These are phyloP conservation scores for Pythium pyrilobum DNA, from an alignment of 352 stramenopile genomes.

Conservation along the genomic window DNA sequence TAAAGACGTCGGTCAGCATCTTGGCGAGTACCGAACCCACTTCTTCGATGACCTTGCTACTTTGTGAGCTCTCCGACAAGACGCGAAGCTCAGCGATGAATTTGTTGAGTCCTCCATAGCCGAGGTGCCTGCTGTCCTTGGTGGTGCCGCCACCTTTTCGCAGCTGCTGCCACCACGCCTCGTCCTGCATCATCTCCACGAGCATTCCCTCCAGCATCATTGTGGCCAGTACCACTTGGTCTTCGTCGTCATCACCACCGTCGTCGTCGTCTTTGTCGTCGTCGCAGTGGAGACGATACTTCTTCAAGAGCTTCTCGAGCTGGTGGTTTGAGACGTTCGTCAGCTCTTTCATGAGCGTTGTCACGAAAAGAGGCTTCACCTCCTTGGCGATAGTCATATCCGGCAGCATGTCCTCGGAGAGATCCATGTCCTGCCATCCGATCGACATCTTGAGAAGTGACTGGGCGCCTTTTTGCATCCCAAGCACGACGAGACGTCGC, in stretches of 20 bases:
- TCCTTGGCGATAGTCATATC: constrained; percentile 25
- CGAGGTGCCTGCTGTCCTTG: constrained; percentile 37
- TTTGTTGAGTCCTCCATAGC: constrained; percentile 58
- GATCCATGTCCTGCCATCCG: constrained; percentile 53
- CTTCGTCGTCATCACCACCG: constrained; percentile 11
- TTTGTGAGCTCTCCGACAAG: constrained; percentile 31
- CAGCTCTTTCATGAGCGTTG: constrained; percentile 47
- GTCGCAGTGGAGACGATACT: constrained; percentile 18
- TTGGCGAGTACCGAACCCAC: constrained; percentile 26
- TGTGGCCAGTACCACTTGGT: constrained; percentile 25
- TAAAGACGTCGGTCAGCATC: constrained; percentile 45
- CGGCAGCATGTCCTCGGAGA: constrained; percentile 43
- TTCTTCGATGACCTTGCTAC: constrained; percentile 30
- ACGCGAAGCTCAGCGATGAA: constrained; percentile 63
- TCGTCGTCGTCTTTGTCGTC: constrained; percentile 16
- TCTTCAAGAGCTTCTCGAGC: constrained; percentile 46
- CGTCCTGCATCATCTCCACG: constrained; percentile 51
- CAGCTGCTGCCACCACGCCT: constrained; percentile 54
- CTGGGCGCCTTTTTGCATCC: constrained; percentile 53
- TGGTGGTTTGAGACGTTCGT: constrained; percentile 44
- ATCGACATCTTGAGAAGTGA: constrained; percentile 71
- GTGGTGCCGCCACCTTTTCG: constrained; percentile 9
- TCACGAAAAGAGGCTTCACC: constrained; percentile 41
- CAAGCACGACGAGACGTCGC: constrained; percentile 39
- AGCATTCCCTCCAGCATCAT: constrained; percentile 53